A percentile compares a stretch with the other conserved stretches of the same genome.
phyloP scores from a whole-genome alignment of 177 flowering plant genomes.

The Vitis hybrid region DNA sequence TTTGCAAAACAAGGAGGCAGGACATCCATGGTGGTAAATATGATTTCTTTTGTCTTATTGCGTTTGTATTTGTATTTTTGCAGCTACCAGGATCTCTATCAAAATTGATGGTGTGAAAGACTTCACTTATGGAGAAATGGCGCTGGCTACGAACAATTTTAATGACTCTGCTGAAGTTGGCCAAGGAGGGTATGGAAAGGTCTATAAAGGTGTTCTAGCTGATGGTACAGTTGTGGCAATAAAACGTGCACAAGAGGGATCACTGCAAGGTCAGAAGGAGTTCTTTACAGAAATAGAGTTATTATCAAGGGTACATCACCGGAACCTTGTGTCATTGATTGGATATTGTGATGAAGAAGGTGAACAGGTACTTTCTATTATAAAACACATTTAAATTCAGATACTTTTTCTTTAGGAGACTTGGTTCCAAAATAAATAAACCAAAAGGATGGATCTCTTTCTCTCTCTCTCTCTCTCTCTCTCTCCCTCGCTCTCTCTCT shows the following conservation, averaged over 20 bases:
- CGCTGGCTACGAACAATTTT: constrained; percentile 32
- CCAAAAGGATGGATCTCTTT: no score
- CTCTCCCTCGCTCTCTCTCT: no score
- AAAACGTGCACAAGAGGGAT: constrained; percentile 84
- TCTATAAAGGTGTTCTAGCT: constrained; percentile 68
- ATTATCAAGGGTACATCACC: constrained; percentile 82
- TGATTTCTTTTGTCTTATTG: no score
- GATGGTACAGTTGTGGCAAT: constrained; percentile 73
- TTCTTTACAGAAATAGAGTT: constrained; percentile 83
- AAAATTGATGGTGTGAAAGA: constrained; percentile 39
- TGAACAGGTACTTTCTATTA: constrained; percentile 61
- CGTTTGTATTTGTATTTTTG: neutral
- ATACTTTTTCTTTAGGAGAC: no score
- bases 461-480: no score
- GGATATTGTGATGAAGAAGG: constrained; percentile 89
- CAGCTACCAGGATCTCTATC: constrained; percentile 29
- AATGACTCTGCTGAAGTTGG: constrained; percentile 30
- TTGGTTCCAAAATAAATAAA: no score
- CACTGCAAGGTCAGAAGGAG: constrained; percentile 82
- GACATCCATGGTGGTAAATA: no score
- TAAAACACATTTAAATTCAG: no score
- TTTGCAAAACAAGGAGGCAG: no score
- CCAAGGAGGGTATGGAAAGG: constrained; percentile 94
- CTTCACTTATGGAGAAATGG: constrained; percentile 34
- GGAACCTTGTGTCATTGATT: constrained; percentile 73